phyloP scores from a whole-genome alignment of 345 rosid species.

The Lumnitzera racemosa region DNA sequence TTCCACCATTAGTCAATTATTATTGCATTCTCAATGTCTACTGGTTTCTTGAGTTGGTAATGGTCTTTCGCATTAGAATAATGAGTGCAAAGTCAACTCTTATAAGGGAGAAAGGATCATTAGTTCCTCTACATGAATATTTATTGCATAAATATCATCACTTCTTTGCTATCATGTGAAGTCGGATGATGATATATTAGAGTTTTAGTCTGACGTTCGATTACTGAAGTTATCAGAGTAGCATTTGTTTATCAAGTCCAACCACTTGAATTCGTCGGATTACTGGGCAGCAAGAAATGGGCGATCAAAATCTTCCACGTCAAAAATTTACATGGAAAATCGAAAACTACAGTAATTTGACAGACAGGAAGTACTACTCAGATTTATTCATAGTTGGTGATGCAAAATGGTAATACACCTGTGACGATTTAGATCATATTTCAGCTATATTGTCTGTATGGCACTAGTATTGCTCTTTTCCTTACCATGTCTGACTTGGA shows the following conservation, averaged over 20 bases:
- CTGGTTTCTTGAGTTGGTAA: too few species aligned
- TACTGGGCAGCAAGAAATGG: neutral
- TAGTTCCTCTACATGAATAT: too few species aligned
- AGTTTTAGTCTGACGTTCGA: too few species aligned
- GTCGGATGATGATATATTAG: too few species aligned
- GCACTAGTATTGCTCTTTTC: neutral
- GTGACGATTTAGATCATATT: neutral
- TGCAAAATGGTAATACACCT: constrained; percentile 16
- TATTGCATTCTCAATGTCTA: too few species aligned
- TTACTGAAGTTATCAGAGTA: neutral
- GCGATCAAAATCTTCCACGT: neutral
- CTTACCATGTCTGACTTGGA: neutral
- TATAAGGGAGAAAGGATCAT: too few species aligned
- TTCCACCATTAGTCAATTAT: too few species aligned
- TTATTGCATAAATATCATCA: too few species aligned
- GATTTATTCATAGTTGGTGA: constrained; percentile 1
- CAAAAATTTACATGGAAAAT: constrained; percentile 7
- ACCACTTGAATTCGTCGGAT: neutral
- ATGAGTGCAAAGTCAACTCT: too few species aligned
- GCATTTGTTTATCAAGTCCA: neutral
- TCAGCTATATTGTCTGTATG: too few species aligned
- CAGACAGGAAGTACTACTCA: neutral
- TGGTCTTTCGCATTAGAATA: too few species aligned
- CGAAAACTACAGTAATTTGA: constrained; percentile 4
- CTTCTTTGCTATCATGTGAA: too few species aligned